Percentiles rank a stretch among this genome's conserved stretches.
Conservation (phyloP, 2,329 filamentous ascomycete genomes). For the Endocalyx cinctus region DNA sequence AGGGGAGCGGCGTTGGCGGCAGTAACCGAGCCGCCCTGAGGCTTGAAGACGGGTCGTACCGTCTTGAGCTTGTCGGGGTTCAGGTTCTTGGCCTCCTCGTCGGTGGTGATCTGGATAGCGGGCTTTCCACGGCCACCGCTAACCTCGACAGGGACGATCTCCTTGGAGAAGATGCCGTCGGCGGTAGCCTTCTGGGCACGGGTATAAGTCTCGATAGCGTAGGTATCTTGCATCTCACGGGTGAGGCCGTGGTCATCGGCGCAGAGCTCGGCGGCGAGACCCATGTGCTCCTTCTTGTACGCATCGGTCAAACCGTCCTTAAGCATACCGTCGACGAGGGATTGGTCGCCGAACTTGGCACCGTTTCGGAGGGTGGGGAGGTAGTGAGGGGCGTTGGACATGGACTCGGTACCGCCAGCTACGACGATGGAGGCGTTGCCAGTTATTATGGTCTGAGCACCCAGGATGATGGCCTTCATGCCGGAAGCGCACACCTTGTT, state of each 20-base stretch:
- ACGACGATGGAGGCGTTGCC: constrained; percentile 91
- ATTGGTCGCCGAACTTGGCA: constrained; percentile 90
- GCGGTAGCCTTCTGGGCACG: constrained; percentile 73
- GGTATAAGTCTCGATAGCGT: constrained; percentile 84
- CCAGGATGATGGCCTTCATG: constrained; percentile 90
- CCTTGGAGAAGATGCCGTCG: constrained; percentile 72
- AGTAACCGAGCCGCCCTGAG: constrained; percentile 82
- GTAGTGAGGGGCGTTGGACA: constrained; percentile 98
- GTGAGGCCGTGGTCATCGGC: constrained; percentile 75
- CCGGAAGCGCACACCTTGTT: constrained; percentile 99
- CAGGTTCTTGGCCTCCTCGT: constrained; percentile 96
- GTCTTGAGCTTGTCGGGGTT: constrained; percentile 77
- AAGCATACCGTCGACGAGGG: constrained; percentile 82
- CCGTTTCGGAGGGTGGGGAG: constrained; percentile 80
- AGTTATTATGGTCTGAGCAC: constrained; percentile 94
- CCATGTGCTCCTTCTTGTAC: constrained; percentile 97
- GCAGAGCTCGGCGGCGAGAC: constrained; percentile 87
- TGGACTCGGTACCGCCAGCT: constrained; percentile 93
- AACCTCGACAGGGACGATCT: constrained; percentile 88
- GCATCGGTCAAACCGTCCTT: constrained; percentile 94
- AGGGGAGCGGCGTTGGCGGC: constrained; percentile 95
- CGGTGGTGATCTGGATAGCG: constrained; percentile 69
- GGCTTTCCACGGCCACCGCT: constrained; percentile 89
- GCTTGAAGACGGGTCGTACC: constrained; percentile 79
- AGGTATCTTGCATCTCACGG: constrained; percentile 87